These are phyloP conservation scores for Cadophora sp. DNA, from an alignment of 2,329 filamentous ascomycete genomes.

Conservation along the genomic window DNA sequence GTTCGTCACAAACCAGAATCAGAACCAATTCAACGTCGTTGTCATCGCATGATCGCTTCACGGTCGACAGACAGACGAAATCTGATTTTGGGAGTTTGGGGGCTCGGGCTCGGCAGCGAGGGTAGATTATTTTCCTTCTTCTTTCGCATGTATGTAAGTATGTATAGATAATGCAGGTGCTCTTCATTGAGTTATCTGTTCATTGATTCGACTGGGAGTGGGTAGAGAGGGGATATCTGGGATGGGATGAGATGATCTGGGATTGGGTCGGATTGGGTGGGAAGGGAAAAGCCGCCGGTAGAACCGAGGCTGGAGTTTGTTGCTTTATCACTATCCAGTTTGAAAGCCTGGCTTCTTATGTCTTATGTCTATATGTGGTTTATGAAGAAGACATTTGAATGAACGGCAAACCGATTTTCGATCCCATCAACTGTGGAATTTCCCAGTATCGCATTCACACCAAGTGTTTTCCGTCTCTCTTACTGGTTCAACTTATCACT, in stretches of 20 bases:
- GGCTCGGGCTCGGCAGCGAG: neutral
- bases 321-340: neutral
- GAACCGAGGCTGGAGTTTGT: constrained; percentile 34
- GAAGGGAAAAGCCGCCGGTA: constrained; percentile 32
- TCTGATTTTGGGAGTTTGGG: constrained; percentile 11
- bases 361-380: constrained; percentile 3
- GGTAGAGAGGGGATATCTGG: constrained; percentile 2
- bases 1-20: constrained; percentile 27
- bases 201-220: neutral
- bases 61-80: neutral
- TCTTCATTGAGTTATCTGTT: constrained; percentile 17
- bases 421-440: neutral
- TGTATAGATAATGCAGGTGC: constrained; percentile 32
- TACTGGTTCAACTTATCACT: too few species aligned
- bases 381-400: constrained; percentile 5
- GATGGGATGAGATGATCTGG: neutral
- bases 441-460: neutral
- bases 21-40: constrained; percentile 15
- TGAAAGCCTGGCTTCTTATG: neutral
- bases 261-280: constrained; percentile 23
- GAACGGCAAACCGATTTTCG: neutral
- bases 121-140: neutral
- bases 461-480: neutral
- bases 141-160: constrained; percentile 15
- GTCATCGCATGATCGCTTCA: constrained; percentile 7